Percentiles rank a stretch among this genome's conserved stretches.
These are phyloP conservation scores for Porpolomopsis calyptriformis DNA, from an alignment of 768 basidiomycete species.

Conservation along the genomic window DNA sequence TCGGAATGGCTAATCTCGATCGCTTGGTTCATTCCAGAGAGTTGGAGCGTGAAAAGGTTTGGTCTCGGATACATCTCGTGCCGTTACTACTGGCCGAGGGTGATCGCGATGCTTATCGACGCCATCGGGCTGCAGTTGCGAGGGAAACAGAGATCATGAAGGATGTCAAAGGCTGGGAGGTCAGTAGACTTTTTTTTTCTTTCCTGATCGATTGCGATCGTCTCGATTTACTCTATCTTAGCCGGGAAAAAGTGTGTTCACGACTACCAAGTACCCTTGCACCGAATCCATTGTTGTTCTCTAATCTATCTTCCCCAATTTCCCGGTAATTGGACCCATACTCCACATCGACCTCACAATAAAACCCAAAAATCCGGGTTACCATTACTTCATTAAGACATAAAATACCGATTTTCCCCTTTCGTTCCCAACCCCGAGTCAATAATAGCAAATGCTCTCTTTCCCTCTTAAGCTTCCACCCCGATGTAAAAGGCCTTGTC, in stretches of 20 bases:
- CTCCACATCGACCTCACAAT: not conserved
- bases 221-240: constrained; percentile 14
- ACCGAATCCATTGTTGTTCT: constrained; percentile 30
- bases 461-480: constrained; percentile 26
- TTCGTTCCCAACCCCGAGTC: too few species aligned
- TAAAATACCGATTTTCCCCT: too few species aligned
- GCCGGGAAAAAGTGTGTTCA: constrained; percentile 34
- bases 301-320: not conserved
- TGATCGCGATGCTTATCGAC: constrained; percentile 81
- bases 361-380: not conserved
- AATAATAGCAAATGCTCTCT: too few species aligned
- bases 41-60: constrained; percentile 82
- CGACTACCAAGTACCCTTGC: constrained; percentile 60
- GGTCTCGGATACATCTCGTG: constrained; percentile 92
- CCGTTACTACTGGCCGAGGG: constrained; percentile 88
- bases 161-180: constrained; percentile 89
- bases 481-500: not conserved
- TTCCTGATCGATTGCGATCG: constrained; percentile 16
- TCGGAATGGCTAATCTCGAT: constrained; percentile 34
- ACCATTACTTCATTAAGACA: not conserved
- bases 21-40: constrained; percentile 59
- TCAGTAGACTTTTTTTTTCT: constrained; percentile 34
- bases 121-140: constrained; percentile 62
- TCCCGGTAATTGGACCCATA: not conserved
- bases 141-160: constrained; percentile 91